Evolutionary conservation across 805 yeast genomes (phyloP), one percentile per base, ranked within the genome.

Genomic region (Peterozyma toletana): DNA sequence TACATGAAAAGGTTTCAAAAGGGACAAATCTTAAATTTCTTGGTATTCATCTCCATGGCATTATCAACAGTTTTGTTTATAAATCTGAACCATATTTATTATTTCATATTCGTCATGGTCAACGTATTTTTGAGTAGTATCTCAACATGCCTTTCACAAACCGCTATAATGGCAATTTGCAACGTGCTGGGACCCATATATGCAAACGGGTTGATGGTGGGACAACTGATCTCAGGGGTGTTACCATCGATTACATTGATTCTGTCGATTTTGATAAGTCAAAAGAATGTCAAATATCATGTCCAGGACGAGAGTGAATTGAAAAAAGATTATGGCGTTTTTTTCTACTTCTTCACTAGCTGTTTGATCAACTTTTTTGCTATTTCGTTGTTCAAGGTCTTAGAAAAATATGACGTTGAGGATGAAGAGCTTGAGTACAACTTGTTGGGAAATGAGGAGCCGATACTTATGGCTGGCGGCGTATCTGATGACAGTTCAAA

Each of bases 141-240:
- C 40, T 95, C 95, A 13, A 80, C 93, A 1, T 82, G 95, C 31
- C 64, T 82, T 50, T 83, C 93, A 2, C 99, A 91, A 55, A 91
- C 87, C 55, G 97, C 97, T 11, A 73, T 86, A 9, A 79, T 90
- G 80, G 96, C 98, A 5, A 71, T 87, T 35, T 93, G 83, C 2
- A 86, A 86, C 53, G 78, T 83, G 1, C 69, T 79, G 56, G 90
- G 93, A 3, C 72, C 87, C 1, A 73, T 79, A 11, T 86, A 77
- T 57, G 90, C 95, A 10, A 96, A 93, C 55, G 95, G 86, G 0
- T 84, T 84, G 2, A 86, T 93, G 84, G 90, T 90, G 3, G 99
- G 99, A 1, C 96, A 91, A 60, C 96, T 96, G 0, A 67, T 91
- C 14, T 88, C 97, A 0, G 99, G 99, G 2, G 96, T 93, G 0